Percentiles rank a stretch among this genome's conserved stretches.
phyloP scores from a whole-genome alignment of 192 early-diverging fungal species.

The Rhizophagus prolifer region DNA sequence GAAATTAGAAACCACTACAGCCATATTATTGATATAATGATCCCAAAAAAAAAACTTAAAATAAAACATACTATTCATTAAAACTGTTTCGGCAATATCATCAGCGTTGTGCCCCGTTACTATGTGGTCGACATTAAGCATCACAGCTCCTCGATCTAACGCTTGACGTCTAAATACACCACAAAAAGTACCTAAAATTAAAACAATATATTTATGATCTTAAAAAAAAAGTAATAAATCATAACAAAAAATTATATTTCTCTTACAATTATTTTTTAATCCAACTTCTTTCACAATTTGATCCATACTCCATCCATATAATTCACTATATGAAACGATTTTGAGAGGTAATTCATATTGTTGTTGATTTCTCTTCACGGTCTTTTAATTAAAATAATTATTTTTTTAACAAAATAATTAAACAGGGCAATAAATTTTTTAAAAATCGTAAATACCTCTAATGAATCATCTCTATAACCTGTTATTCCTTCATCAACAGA shows the following conservation, averaged over 20 bases:
- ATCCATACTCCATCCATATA: slow-evolving; percentile 99
- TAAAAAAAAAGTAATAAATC: not conserved
- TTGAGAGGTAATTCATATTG: slow-evolving; percentile 92
- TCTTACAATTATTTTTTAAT: slow-evolving; percentile 90
- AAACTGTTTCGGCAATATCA: slow-evolving; percentile 96
- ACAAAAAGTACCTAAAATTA: slow-evolving; percentile 76
- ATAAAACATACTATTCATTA: slow-evolving; percentile 99
- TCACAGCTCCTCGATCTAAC: slow-evolving; percentile 88
- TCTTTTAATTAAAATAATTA: slow-evolving; percentile 36
- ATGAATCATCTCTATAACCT: slow-evolving; percentile 96
- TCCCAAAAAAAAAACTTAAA: too few species aligned
- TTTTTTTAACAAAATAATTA: not conserved
- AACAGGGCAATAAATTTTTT: not conserved
- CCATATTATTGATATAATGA: too few species aligned
- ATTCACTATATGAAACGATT: slow-evolving; percentile 91
- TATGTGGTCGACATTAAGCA: slow-evolving; percentile 92
- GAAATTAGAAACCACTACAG: too few species aligned
- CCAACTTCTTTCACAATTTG: slow-evolving; percentile 93
- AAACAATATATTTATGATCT: not conserved
- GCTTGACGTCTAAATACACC: slow-evolving; percentile 98
- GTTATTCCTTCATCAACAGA: slow-evolving; percentile 98
- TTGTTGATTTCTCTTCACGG: slow-evolving; percentile 92
- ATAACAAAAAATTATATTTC: too few species aligned
- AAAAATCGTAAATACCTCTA: slow-evolving; percentile 49
- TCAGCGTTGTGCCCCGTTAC: slow-evolving; percentile 99